phyloP scores from a whole-genome alignment of 139 green algal genomes.

The Trebouxia sp. region DNA sequence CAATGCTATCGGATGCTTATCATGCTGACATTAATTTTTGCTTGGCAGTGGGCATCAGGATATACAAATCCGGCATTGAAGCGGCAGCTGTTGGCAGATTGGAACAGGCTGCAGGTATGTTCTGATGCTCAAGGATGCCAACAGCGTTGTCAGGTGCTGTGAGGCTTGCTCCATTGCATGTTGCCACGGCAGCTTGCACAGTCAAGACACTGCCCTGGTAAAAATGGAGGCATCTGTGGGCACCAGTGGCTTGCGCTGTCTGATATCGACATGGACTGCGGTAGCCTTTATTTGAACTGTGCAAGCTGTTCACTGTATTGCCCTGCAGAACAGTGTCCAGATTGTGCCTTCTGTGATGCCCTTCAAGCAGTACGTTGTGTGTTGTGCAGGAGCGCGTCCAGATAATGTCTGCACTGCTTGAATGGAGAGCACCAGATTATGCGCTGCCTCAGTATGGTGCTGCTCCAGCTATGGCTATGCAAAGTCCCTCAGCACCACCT shows the following conservation, averaged over 20 bases:
- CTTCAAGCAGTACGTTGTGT: too few relatives aligned
- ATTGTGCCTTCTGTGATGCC: not conserved
- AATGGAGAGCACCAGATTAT: not conserved
- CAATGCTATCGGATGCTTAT: too few relatives aligned
- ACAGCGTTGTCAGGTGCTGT: too few relatives aligned
- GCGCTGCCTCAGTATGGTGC: not conserved
- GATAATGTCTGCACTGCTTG: not conserved
- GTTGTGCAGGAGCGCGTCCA: not conserved
- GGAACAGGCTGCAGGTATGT: not conserved
- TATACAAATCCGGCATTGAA: conserved; percentile 16
- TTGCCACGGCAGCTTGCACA: too few relatives aligned
- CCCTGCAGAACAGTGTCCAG: too few relatives aligned
- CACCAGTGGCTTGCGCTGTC: too few relatives aligned
- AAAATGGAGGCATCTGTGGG: not conserved
- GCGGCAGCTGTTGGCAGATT: not conserved
- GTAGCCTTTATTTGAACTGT: too few relatives aligned
- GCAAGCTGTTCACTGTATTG: too few relatives aligned
- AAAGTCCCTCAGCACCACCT: not conserved
- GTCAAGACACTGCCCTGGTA: too few relatives aligned
- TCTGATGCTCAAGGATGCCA: too few relatives aligned
- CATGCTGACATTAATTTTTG: not conserved
- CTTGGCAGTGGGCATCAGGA: not conserved
- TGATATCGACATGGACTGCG: too few relatives aligned
- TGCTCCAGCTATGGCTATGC: not conserved
- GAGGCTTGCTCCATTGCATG: too few relatives aligned